Evolutionary conservation across 2,329 filamentous ascomycete species (phyloP).

Genomic region (Coniella lustricola): DNA sequence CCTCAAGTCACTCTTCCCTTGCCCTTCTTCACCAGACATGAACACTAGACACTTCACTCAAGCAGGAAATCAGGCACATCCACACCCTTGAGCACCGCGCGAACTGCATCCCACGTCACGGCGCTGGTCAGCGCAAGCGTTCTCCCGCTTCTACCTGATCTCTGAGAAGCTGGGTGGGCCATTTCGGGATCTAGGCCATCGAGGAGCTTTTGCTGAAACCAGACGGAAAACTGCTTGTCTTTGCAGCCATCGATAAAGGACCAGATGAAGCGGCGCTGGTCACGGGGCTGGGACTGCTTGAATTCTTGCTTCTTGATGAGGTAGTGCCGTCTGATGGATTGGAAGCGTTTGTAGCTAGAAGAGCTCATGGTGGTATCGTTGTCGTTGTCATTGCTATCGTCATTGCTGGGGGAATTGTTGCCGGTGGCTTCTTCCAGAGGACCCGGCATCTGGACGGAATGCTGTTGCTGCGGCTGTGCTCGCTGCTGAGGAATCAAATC

Average conservation of each 20-base stretch:
- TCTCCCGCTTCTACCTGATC: not conserved
- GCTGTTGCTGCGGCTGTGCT: not conserved
- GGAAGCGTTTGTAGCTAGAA: not conserved
- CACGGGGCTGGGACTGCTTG: conserved; percentile 1
- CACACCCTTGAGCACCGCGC: not conserved
- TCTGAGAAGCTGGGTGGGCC: not conserved
- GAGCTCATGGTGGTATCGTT: not conserved
- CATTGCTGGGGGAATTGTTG: not conserved
- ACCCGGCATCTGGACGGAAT: not conserved
- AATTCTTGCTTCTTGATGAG: conserved; percentile 11
- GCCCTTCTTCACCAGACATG: not conserved
- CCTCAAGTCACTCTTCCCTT: no score
- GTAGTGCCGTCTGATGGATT: conserved; percentile 16
- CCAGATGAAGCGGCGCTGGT: conserved; percentile 19
- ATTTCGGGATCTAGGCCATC: conserved; percentile 8
- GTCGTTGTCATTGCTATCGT: no score
- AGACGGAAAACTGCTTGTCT: conserved; percentile 13
- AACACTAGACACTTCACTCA: not conserved
- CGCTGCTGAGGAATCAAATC: not conserved
- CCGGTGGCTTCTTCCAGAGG: not conserved
- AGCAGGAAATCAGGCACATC: not conserved
- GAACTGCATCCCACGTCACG: conserved; percentile 6
- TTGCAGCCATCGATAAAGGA: conserved; percentile 20
- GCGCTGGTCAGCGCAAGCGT: not conserved
- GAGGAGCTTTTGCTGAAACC: conserved; percentile 20